Conservation (phyloP, 345 rosid species). For the Aquilaria sinensis region DNA sequence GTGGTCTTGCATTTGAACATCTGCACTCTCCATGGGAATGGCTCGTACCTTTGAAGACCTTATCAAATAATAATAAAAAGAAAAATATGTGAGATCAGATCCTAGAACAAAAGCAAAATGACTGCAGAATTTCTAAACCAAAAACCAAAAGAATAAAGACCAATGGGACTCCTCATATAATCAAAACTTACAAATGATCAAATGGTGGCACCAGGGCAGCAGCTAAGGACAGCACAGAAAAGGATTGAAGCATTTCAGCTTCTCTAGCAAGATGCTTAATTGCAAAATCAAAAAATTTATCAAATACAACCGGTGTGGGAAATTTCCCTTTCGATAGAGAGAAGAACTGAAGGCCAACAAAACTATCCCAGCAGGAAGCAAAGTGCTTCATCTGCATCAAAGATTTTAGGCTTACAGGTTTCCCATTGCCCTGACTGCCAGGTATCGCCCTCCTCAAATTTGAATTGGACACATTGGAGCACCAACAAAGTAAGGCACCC, state of each 20-base stretch:
- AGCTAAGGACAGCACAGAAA: constrained; percentile 61
- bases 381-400: constrained; percentile 25
- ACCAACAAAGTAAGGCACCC: constrained; percentile 47
- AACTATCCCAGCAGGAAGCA: constrained; percentile 20
- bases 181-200: constrained; percentile 48
- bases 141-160: neutral
- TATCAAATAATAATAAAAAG: constrained; percentile 6
- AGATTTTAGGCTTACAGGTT: constrained; percentile 28
- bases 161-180: constrained; percentile 1
- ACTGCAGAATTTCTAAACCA: neutral
- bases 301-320: constrained; percentile 27
- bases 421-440: constrained; percentile 24
- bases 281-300: constrained; percentile 37
- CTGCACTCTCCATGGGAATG: constrained; percentile 33
- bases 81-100: neutral
- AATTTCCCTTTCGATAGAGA: constrained; percentile 22
- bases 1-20: constrained; percentile 26
- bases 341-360: constrained; percentile 27
- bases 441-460: constrained; percentile 32
- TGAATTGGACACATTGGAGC: constrained; percentile 41
- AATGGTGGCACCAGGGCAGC: constrained; percentile 55
- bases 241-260: constrained; percentile 50
- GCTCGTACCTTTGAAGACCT: constrained; percentile 51
- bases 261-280: constrained; percentile 45
- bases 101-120: neutral